Evolutionary conservation across 2,329 filamentous ascomycete genomes (phyloP).

Genomic region (Penicillium sp.): DNA sequence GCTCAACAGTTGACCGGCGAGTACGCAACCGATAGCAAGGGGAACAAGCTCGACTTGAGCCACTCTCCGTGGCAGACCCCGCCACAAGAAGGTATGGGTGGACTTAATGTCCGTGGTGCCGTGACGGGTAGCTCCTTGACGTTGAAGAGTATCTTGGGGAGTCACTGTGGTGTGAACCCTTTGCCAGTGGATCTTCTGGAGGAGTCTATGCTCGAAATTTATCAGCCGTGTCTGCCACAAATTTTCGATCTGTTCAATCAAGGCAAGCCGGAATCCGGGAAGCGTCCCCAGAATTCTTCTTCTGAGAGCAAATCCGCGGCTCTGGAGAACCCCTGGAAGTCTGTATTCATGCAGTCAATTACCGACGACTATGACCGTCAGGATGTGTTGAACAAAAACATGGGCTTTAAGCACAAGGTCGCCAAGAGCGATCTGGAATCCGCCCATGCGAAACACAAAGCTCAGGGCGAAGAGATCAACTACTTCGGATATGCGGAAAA

Average conservation of each 20-base stretch:
- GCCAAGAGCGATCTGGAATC: constrained; percentile 29
- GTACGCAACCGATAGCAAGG: constrained; percentile 31
- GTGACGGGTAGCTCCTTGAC: constrained; percentile 40
- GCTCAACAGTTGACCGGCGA: constrained; percentile 39
- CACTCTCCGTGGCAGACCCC: constrained; percentile 21
- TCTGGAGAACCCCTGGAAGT: constrained; percentile 30
- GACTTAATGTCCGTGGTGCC: constrained; percentile 38
- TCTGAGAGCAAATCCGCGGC: constrained; percentile 5
- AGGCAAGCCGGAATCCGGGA: constrained; percentile 17
- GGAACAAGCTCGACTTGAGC: constrained; percentile 20
- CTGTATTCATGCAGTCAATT: constrained; percentile 40
- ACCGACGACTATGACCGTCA: constrained; percentile 42
- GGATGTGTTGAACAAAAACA: constrained; percentile 33
- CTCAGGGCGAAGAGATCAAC: constrained; percentile 38
- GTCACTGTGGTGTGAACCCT: constrained; percentile 41
- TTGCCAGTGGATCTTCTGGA: constrained; percentile 42
- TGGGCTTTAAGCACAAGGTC: constrained; percentile 33
- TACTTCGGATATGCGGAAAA: constrained; percentile 46
- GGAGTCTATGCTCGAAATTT: constrained; percentile 35
- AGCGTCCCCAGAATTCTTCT: neutral
- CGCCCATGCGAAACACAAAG: constrained; percentile 30
- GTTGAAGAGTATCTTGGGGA: constrained; percentile 39
- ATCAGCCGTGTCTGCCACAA: constrained; percentile 42
- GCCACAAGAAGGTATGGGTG: constrained; percentile 26
- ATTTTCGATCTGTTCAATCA: constrained; percentile 39